Conservation (phyloP, 1,139 yeast genomes). For the Magnusiomyces ingens region DNA sequence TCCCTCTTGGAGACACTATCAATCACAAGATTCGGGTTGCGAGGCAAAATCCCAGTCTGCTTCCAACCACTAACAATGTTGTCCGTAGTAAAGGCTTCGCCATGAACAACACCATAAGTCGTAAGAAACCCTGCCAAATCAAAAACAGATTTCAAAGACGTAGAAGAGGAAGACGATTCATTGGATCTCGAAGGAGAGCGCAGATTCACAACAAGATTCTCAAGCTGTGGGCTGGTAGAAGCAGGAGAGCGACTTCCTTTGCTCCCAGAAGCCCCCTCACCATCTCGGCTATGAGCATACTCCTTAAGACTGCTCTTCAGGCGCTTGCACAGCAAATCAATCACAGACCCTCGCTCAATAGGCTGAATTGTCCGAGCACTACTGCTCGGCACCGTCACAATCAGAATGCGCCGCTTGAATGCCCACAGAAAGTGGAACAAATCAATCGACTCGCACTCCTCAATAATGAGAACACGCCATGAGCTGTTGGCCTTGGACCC, state of each 20-base stretch:
- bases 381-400: not conserved
- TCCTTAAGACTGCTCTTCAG: not conserved
- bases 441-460: not conserved
- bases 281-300: not conserved
- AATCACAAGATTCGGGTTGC: conserved; percentile 2
- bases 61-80: conserved; percentile 3
- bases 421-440: conserved; percentile 6
- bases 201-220: not conserved
- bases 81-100: not conserved
- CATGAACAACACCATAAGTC: not conserved
- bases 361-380: not conserved
- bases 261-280: not conserved
- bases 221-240: not conserved
- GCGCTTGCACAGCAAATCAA: not conserved
- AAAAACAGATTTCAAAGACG: not conserved
- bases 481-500: not conserved
- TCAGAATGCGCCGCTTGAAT: conserved; percentile 2
- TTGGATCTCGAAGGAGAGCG: no score
- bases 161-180: not conserved
- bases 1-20: no score
- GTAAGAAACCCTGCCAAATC: not conserved
- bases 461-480: conserved; percentile 6
- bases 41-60: conserved; percentile 2
- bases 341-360: not conserved
- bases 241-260: not conserved